Conservation (phyloP, 2,329 filamentous ascomycete genomes). For the Chaetomium sp. region DNA sequence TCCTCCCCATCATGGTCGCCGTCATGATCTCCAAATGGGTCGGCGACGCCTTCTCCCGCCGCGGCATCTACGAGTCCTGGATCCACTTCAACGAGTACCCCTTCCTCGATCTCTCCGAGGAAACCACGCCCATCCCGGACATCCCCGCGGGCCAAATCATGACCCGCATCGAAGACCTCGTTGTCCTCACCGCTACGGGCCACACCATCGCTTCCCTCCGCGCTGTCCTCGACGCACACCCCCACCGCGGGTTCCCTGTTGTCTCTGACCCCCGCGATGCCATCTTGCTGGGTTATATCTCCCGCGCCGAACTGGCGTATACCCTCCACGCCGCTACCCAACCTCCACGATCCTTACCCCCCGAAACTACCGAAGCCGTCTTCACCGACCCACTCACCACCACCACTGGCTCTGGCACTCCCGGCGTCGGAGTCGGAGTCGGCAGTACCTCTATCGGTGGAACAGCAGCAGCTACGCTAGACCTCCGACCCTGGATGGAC, state of each 20-base stretch:
- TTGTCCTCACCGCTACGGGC: conserved; percentile 77
- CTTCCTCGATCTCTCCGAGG: conserved; percentile 87
- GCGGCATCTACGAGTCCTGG: conserved; percentile 96
- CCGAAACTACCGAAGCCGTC: conserved; percentile 65
- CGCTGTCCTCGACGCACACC: conserved; percentile 63
- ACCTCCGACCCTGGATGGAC: conserved; percentile 97
- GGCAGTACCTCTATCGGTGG: too few relatives aligned
- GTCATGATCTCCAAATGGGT: conserved; percentile 99
- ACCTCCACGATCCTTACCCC: conserved; percentile 52
- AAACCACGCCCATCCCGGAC: conserved; percentile 62
- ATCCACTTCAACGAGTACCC: conserved; percentile 95
- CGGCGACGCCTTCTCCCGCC: conserved; percentile 85
- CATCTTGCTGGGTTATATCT: conserved; percentile 86
- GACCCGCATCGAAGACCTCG: conserved; percentile 85
- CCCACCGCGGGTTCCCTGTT: conserved; percentile 87
- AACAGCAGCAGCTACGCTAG: conserved; percentile 52
- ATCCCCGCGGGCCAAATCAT: conserved; percentile 82
- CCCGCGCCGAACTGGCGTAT: conserved; percentile 79
- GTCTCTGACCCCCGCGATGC: conserved; percentile 72
- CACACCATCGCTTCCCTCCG: conserved; percentile 77
- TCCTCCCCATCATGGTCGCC: conserved; percentile 96
- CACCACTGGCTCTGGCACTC: conserved; percentile 56
- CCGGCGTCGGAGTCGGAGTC: too few relatives aligned
- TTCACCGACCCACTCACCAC: conserved; percentile 79
- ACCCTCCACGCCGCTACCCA: conserved; percentile 61